Percentiles rank a stretch among this genome's conserved stretches.
phyloP scores from a whole-genome alignment of 2,329 filamentous ascomycete genomes.

The Alternaria triticimaculans region DNA sequence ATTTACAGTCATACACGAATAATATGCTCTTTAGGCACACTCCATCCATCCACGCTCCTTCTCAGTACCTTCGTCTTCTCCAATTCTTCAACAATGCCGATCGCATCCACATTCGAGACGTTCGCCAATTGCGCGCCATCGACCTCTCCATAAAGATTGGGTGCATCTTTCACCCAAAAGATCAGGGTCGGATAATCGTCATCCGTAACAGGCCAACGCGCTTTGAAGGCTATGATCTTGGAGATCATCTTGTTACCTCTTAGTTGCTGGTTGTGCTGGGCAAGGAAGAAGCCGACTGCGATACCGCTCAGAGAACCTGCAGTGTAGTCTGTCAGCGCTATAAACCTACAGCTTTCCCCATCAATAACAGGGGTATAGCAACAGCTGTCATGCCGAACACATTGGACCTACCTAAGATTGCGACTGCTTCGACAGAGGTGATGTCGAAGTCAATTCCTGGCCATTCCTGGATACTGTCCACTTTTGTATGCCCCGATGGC shows the following conservation, averaged over 20 bases:
- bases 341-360: not conserved
- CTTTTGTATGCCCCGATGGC: not conserved
- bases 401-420: not conserved
- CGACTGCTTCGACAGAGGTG: not conserved
- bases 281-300: conserved; percentile 2
- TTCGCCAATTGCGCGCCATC: not conserved
- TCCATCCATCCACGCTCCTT: not conserved
- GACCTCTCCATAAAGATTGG: not conserved
- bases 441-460: conserved; percentile 1
- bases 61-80: not conserved
- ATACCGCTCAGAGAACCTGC: conserved; percentile 2
- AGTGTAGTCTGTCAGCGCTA: not conserved
- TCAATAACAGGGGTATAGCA: not conserved
- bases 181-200: not conserved
- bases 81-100: not conserved
- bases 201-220: not conserved
- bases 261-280: conserved; percentile 1
- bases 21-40: not conserved
- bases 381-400: not conserved
- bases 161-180: not conserved
- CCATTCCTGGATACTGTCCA: not conserved
- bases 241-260: conserved; percentile 2
- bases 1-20: not conserved
- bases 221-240: not conserved
- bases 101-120: not conserved